Percentiles rank a stretch among this genome's conserved stretches.
phyloP scores from a whole-genome alignment of 371 early-diverging fungal species.

The Cokeromyces recurvatus region DNA sequence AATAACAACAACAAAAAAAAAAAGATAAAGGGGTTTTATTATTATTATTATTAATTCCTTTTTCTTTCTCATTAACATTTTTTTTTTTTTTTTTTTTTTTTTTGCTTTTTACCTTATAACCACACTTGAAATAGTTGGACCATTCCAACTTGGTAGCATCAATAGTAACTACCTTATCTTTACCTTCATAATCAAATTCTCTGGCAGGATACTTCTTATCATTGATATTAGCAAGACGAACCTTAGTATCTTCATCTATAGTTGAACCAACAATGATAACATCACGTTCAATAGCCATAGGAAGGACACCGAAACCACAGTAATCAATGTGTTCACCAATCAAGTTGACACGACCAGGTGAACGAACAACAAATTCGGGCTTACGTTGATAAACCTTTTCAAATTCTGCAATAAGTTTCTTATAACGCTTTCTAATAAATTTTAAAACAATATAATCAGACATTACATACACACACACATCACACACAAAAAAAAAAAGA shows the following conservation, averaged over 20 bases:
- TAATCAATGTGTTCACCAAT: slow-evolving; percentile 98
- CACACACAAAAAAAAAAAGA: too few species aligned
- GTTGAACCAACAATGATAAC: slow-evolving; percentile 70
- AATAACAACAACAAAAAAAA: too few species aligned
- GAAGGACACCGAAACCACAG: slow-evolving; percentile 89
- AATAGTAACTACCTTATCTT: slow-evolving; percentile 60
- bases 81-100: background rate
- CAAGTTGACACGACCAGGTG: slow-evolving; percentile 93
- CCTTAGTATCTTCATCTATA: slow-evolving; percentile 38
- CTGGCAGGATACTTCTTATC: slow-evolving; percentile 58
- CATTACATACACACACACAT: too few species aligned
- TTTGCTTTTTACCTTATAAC: slow-evolving; percentile 63
- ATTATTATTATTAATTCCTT: too few species aligned
- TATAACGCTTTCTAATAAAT: slow-evolving; percentile 54
- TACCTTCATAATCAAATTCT: slow-evolving; percentile 55
- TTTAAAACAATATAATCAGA: background rate
- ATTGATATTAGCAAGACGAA: slow-evolving; percentile 61
- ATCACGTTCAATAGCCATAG: slow-evolving; percentile 94
- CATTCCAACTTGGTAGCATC: slow-evolving; percentile 67
- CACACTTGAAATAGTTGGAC: slow-evolving; percentile 88
- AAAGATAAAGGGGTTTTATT: too few species aligned
- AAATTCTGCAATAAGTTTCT: slow-evolving; percentile 52
- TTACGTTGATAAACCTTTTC: slow-evolving; percentile 51
- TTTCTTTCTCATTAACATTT: background rate
- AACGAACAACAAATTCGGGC: slow-evolving; percentile 81